Conservation (phyloP, 164 flowering plant genomes). For the Chloranthus sessilifolius region DNA sequence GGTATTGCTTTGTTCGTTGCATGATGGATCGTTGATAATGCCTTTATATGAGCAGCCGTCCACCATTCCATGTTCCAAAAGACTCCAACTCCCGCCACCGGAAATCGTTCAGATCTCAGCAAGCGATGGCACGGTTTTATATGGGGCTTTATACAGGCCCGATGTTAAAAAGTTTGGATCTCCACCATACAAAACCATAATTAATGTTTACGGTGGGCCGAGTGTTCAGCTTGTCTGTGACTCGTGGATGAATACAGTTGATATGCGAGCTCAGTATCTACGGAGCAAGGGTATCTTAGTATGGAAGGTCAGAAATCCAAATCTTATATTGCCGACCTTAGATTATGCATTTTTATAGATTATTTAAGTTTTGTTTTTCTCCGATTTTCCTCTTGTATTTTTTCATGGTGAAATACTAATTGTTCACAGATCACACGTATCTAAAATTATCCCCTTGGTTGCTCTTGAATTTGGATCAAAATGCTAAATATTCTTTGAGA, state of each 20-base stretch:
- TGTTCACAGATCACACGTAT: too few relatives aligned
- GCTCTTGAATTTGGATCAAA: too few relatives aligned
- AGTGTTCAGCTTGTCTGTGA: conserved; percentile 69
- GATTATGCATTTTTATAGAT: too few relatives aligned
- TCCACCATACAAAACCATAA: conserved; percentile 82
- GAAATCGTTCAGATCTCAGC: conserved; percentile 59
- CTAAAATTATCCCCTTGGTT: too few relatives aligned
- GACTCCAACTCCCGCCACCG: conserved; percentile 75
- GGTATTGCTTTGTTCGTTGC: conserved; percentile 56
- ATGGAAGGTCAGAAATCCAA: conserved; percentile 70
- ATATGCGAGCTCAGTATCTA: conserved; percentile 92
- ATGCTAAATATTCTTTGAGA: too few relatives aligned
- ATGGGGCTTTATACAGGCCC: conserved; percentile 80
- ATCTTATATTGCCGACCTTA: background rate
- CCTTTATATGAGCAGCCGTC: conserved; percentile 63
- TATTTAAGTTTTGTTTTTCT: too few relatives aligned
- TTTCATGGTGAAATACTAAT: too few relatives aligned
- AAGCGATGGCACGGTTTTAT: conserved; percentile 63
- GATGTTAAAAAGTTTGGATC: conserved; percentile 70
- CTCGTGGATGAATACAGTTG: conserved; percentile 85
- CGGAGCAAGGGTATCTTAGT: conserved; percentile 82
- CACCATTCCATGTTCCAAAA: conserved; percentile 40
- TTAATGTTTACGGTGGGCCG: conserved; percentile 91
- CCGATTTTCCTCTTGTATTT: too few relatives aligned
- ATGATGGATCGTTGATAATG: conserved; percentile 56